Evolutionary conservation across 75 land plant genomes (phyloP), one percentile per base, ranked within the genome.

Genomic region (Ceratopteris richardii): DNA sequence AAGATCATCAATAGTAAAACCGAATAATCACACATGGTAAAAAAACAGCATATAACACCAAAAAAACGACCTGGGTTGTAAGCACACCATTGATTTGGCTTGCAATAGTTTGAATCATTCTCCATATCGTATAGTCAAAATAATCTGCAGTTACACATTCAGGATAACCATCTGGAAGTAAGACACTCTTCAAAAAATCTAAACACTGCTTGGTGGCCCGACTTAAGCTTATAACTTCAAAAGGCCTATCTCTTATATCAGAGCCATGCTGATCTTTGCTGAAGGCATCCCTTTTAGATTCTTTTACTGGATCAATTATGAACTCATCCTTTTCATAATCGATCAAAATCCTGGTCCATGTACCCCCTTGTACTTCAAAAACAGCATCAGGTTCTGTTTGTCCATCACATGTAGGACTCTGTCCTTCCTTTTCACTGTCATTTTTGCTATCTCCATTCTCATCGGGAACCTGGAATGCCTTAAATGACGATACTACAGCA

Each of bases 41-140:
- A 18, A 23, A 24, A 1, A 60, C 42, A 43, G 20, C 23, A 26
- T 9, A 29, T 27, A 26, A 1, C 10, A 21, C 23, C 40, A 44
- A 41, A 0, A 54, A 4, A 54, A 16, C n/a, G 27, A 94, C 98
- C 91, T 95, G 99, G 0, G 96, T 95, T 25, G 96, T 85, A 42
- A 95, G 99, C 51, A 95, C 99, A 2, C 86, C 88, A 41, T 72
- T 90, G 50, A 95, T 74, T 57, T 95, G 99, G 57, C 91, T 81
- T 33, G 99, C 99, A 57, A 95, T 65, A 10, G 84, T 79, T 60
- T 95, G 99, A 0, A 81, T 78, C 46, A 77, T 84, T 52, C 99
- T 73, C 99, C 99, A 95, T 4, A 90, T 65, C 28, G 99, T 83
- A 53, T 90, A 95, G 18, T 95, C 88, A 65, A 86, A 58, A 51